Evolutionary conservation across 148 eudicot species (phyloP).

Genomic region (Simmondsia chinensis): DNA sequence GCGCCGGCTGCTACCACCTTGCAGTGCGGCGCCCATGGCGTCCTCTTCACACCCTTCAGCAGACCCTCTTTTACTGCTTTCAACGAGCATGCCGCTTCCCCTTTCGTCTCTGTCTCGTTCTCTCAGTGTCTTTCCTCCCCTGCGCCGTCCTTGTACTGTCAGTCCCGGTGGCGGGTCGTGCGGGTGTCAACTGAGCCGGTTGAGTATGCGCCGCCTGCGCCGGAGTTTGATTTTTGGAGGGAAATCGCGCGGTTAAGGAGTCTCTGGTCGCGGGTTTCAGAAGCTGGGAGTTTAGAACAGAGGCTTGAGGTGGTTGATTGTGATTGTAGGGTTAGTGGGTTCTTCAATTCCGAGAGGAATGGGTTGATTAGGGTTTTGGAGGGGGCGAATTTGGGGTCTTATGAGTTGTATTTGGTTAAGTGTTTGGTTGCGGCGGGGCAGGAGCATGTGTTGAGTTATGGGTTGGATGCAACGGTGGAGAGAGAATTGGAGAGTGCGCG

Average conservation of each 20-base stretch:
- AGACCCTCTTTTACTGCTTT: conserved; percentile 16
- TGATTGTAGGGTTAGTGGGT: conserved; percentile 44
- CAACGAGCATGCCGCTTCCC: neutral
- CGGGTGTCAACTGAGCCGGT: conserved; percentile 65
- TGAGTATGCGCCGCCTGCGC: conserved; percentile 43
- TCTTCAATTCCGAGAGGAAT: conserved; percentile 16
- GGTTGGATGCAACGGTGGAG: conserved; percentile 9
- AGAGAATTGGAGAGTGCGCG: conserved; percentile 15
- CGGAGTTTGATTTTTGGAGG: conserved; percentile 31
- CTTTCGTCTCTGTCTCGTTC: conserved; percentile 5
- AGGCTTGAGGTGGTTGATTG: conserved; percentile 29
- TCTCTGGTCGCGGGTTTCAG: conserved; percentile 23
- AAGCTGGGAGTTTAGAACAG: conserved; percentile 11
- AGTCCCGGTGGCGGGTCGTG: neutral
- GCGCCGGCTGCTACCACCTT: conserved; percentile 9
- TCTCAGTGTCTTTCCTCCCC: conserved; percentile 10
- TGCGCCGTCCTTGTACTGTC: neutral
- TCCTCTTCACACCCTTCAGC: conserved; percentile 12
- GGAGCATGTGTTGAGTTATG: conserved; percentile 42
- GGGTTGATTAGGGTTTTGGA: conserved; percentile 34
- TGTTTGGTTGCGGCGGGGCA: conserved; percentile 83
- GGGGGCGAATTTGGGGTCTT: conserved; percentile 22
- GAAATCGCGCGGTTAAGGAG: conserved; percentile 43
- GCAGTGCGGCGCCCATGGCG: neutral
- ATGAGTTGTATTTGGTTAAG: conserved; percentile 66